Base-by-base conservation (phyloP, 176 grass and related monocot genomes). In the Alloteropsis semialata region DNA sequence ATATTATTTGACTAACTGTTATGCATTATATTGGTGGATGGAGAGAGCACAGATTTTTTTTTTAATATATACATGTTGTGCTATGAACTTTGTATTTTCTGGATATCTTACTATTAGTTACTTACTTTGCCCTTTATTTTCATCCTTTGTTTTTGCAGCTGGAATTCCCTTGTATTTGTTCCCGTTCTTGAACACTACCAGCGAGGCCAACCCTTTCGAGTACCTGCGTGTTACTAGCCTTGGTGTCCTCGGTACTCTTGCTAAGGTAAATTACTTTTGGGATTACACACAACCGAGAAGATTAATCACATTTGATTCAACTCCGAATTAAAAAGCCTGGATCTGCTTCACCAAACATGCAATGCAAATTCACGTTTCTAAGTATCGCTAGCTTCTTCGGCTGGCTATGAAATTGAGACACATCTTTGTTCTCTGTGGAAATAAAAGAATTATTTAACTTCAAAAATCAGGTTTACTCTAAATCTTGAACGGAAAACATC, bases 171-270 rank as follows among this genome's bases (percentile, higher is more conserved):
- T 59, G 32, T 98, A 91, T 76, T 16, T 92, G 34, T 90, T 88
- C 69, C 81, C 86, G 10, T 92, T 94, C 79, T 89, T 98, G 84
- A 70, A 86, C 85, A 93, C 88, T 3, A 60, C 80, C 32, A 88
- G 76, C 79, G 87, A 90, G 54, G 83, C 90, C 42, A 91, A 36
- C 63, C 76, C 86, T 65, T 94, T 93, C 19, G 92, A 98, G 82
- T 84, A 84, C 54, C 63, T 97, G 77, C 87, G 92, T 25, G 70
- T 91, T 37, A 92, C 95, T 33, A 86, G 86, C 79, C 81, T 98
- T 58, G 82, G 92, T 82, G 86, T 98, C 4, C 84, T 94, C 34
- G 92, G 95, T 79, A 86, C 90, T 75, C 92, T 98, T 82, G 92
- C 89, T 34, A 93, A 98, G 95, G 95, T 98, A 92, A 80, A 72